Evolutionary conservation across 768 basidiomycete genomes (phyloP), one percentile per base, ranked within the genome.

Genomic region (Mycena kentingensis): DNA sequence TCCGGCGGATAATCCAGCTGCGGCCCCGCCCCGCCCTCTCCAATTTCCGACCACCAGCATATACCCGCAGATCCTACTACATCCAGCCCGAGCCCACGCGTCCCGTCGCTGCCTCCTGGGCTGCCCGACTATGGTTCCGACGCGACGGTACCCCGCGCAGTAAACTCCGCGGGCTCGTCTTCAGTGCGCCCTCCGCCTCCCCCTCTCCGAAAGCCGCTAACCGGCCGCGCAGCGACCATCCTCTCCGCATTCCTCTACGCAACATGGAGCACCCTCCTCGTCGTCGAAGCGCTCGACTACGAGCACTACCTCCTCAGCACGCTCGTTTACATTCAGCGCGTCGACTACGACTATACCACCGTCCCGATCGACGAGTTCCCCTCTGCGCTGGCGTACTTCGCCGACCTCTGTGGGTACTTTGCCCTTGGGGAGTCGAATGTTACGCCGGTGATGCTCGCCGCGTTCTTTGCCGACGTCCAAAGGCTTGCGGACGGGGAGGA

Each of bases 301-400:
- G 58, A 60, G 25, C 53, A 52, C 43, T 60, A 60, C 39, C 32
- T 60, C 19, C 58, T 60, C 45, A 32, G 36, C 24, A 52, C 54
- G 15, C 58, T 60, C 51, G 58, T 60, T 28, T 46, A 60, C 43
- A 60, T 60, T 39, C 58, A 60, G 28, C 58, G 58, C 46, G 48
- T 55, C 29, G 58, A 60, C 54, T 60, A 60, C 39, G 58, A 60
- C 46, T 55, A 44, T 39, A 2, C 47, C 5, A 36, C 46, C 1
- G 34, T 52, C n/a, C 3, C 41, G 1, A 32, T 59, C 24, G 38
- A 21, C 4, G 26, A 27, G 22, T 52, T 50, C 25, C 3, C 6
- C 16, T 46, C 13, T 4, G 32, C 58, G 7, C 37, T 32, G 13
- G 28, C 51, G 11, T 60, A 55, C 25, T 60, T 60, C n/a, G 51